Base-by-base conservation (phyloP, 2,329 filamentous ascomycete genomes). In the Aspergillus viridinutans region DNA sequence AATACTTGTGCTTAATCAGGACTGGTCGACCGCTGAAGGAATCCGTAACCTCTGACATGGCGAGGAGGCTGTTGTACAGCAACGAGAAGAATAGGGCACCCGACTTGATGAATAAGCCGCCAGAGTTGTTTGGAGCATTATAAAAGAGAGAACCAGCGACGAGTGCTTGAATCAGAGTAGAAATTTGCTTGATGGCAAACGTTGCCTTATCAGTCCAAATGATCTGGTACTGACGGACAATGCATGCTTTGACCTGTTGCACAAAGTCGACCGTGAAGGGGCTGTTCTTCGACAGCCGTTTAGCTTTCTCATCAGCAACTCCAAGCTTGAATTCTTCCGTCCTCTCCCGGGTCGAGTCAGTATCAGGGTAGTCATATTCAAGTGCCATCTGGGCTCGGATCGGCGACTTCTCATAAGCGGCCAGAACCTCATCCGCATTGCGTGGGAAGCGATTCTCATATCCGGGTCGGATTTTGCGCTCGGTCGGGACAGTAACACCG, bases 131-230 rank as follows among this genome's bases (percentile, higher is more conserved):
- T 0, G 85, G 80, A 0, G 85, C 82, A 55, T 85, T 79, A 72
- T 89, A 90, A 72, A 90, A 90, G 3, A 89, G 77, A 0, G 85
- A 88, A 6, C 86, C 86, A 1, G 81, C 78, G 56, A 89, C 82
- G 4, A 90, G 70, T 0, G 86, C 85, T 63, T 87, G 83, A 0
- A 78, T 64, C 7, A 88, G 65, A 1, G 82, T 85, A 0, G 81
- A 79, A 4, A 77, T 70, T 62, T 88, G 84, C 66, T 86, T 87
- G 72, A 87, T 84, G 59, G 85, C 62, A 42, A 88, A 83, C 0
- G 84, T 85, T 0, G 81, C 77, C 62, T 85, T 86, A 69, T 89
- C 85, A 43, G 85, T 85, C 78, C 81, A 83, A 1, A 89, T 64
- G 28, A 88, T 85, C 62, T 87, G 84, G 59, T 87, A 88, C 60